Percentiles rank a stretch among this genome's conserved stretches.
phyloP scores from a whole-genome alignment of 164 flowering plant genomes.

The Sedum album region DNA sequence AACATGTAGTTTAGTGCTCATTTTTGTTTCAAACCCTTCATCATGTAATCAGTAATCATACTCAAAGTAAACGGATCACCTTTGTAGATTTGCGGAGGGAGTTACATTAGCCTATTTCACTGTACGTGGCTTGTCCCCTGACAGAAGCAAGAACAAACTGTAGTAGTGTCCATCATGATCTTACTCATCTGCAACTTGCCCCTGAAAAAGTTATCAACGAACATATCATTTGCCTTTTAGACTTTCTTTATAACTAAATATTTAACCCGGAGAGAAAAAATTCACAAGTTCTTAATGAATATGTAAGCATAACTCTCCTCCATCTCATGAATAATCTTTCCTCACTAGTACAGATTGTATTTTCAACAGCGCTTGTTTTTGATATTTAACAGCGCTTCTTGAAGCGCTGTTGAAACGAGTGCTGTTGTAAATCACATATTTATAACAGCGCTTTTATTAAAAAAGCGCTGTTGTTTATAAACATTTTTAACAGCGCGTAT shows the following conservation, averaged over 20 bases:
- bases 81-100: not conserved
- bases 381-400: too few species aligned
- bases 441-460: too few species aligned
- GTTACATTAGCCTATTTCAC: not conserved
- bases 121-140: not conserved
- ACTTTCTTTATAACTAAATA: not conserved
- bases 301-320: conserved; percentile 55
- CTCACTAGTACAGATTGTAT: too few species aligned
- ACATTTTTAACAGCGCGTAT: too few species aligned
- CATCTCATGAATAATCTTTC: conserved; percentile 74
- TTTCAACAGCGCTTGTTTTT: too few species aligned
- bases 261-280: not conserved
- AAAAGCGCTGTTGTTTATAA: too few species aligned
- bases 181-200: not conserved
- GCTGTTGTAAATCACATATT: too few species aligned
- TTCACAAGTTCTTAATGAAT: conserved; percentile 34
- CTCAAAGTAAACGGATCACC: not conserved
- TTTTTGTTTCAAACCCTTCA: not conserved
- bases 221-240: not conserved
- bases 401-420: too few species aligned
- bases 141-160: not conserved
- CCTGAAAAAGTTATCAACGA: not conserved
- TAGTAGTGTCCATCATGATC: not conserved
- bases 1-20: not conserved
- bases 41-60: not conserved